Percentiles rank a stretch among this genome's conserved stretches.
Evolutionary conservation across 257 asterid species (phyloP).

Genomic region (Paulownia fortunei): DNA sequence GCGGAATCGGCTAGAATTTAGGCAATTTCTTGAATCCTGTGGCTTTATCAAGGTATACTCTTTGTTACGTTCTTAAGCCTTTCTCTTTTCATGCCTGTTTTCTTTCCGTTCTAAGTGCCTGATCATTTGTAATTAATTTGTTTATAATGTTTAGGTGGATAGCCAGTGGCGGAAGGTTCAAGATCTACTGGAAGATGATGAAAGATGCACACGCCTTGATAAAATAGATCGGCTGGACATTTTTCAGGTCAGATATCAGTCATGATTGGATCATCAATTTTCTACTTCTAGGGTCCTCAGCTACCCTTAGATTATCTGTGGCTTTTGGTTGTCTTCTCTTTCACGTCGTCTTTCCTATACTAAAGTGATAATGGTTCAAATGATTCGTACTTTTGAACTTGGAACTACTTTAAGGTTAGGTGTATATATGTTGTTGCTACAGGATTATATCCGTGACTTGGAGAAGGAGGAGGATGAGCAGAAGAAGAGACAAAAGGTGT

Average conservation of each 20-base stretch:
- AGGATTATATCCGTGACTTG: constrained; percentile 95
- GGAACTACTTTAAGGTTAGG: not conserved
- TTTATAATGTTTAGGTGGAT: constrained; percentile 65
- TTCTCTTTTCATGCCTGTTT: constrained; percentile 15
- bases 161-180: constrained; percentile 98
- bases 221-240: constrained; percentile 86
- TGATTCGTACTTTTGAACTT: constrained; percentile 23
- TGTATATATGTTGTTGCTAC: constrained; percentile 34
- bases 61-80: constrained; percentile 17
- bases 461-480: constrained; percentile 96
- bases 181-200: constrained; percentile 96
- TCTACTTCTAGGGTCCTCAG: constrained; percentile 12
- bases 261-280: constrained; percentile 17
- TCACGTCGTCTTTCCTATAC: constrained; percentile 16
- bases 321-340: constrained; percentile 12
- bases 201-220: constrained; percentile 89
- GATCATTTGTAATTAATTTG: not conserved
- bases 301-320: not conserved
- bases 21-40: constrained; percentile 87
- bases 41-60: constrained; percentile 74
- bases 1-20: constrained; percentile 70
- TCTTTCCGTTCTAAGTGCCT: not conserved
- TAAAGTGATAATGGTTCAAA: constrained; percentile 13
- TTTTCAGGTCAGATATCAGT: constrained; percentile 71
- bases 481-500: constrained; percentile 85